phyloP scores from a whole-genome alignment of 2,329 filamentous ascomycete species.

The Fusarium abutilonis region DNA sequence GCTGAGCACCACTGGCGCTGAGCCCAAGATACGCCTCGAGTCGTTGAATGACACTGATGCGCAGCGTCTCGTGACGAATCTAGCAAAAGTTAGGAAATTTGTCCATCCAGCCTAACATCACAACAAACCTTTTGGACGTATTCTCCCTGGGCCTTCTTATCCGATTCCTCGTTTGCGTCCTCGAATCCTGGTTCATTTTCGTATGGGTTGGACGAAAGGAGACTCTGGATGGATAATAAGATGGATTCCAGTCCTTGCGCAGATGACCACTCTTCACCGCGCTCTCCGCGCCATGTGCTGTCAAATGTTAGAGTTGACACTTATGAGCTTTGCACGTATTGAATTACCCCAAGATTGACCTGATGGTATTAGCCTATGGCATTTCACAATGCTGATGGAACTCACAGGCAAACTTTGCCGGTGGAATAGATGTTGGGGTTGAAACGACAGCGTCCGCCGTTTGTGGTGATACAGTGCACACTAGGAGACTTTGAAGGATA shows the following conservation, averaged over 20 bases:
- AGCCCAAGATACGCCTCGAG: constrained; percentile 83
- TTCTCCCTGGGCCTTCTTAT: constrained; percentile 76
- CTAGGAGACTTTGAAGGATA: constrained; percentile 77
- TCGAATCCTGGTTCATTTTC: constrained; percentile 97
- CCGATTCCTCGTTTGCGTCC: constrained; percentile 70
- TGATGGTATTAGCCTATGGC: constrained; percentile 51
- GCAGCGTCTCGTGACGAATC: constrained; percentile 90
- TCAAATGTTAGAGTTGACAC: constrained; percentile 25
- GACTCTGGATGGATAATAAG: constrained; percentile 91
- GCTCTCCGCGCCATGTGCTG: constrained; percentile 92
- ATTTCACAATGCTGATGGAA: constrained; percentile 33
- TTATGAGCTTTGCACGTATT: background rate
- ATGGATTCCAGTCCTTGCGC: constrained; percentile 96
- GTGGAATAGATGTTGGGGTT: constrained; percentile 95
- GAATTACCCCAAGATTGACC: constrained; percentile 83
- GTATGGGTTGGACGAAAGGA: constrained; percentile 94
- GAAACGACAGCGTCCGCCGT: constrained; percentile 87
- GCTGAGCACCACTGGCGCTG: constrained; percentile 58
- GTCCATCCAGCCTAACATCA: background rate
- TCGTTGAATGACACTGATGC: constrained; percentile 85
- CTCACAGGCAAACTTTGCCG: constrained; percentile 92
- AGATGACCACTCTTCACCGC: constrained; percentile 94
- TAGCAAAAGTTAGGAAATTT: constrained; percentile 51
- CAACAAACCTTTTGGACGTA: constrained; percentile 79
- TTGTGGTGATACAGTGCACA: constrained; percentile 81